Evolutionary conservation across 257 asterid species (phyloP), one percentile per base, ranked within the genome.

Genomic region (Verbascum thapsus): DNA sequence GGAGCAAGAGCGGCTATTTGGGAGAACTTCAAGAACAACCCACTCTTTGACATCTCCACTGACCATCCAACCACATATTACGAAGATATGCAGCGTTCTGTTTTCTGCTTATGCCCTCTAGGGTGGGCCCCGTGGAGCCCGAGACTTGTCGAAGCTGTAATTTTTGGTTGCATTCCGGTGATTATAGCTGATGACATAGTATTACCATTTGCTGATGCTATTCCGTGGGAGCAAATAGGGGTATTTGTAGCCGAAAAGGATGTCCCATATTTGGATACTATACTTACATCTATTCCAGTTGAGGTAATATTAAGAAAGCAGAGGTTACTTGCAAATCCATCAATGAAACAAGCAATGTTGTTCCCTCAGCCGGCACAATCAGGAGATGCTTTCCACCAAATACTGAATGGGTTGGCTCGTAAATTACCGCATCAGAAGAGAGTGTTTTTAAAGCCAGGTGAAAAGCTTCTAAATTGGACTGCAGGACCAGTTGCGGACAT

Each of bases 121-220:
- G 96, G 96, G 5, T 89, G 96, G 95, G 94, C 96, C 7, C 95
- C 95, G 3, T 89, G 96, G 95, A 86, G 96, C 66, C 96, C 95
- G 3, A 73, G 96, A 47, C 76, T 88, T n/a, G 96, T 88, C 34
- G 96, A 88, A 68, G 95, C 95, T 0, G 96, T 88, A 10, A 79
- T 88, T 6, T 86, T 88, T 67, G 96, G 96, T 1, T 88, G 96
- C 74, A 82, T 88, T 40, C 96, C 95, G 0, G 95, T 89, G 15
- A 89, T 89, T 63, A 89, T 89, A 65, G 95, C 95, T 22, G 96
- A 89, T 23, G 96, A 86, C 70, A 89, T 89, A 15, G 94, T 86
- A 34, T 58, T 89, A 10, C 95, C 96, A 9, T 89, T 89, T 59
- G 84, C 84, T 4, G 87, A 81, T 8, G 87, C 87, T 2, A 78